Conservation (phyloP, 1,284 basidiomycete genomes). For the Irpex lacteus region DNA sequence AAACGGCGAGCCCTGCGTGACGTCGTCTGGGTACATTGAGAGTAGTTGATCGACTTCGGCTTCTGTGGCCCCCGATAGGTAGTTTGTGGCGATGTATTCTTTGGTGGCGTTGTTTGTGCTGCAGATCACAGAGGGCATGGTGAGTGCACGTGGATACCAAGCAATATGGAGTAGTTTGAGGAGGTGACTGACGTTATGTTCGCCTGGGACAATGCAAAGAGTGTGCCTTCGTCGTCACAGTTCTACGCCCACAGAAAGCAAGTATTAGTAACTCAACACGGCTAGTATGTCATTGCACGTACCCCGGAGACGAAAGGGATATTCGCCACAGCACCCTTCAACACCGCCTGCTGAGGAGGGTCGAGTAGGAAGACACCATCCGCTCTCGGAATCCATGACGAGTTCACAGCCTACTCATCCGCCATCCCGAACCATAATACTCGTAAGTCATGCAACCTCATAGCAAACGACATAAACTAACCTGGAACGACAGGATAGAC, state of each 20-base stretch:
- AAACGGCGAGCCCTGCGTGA: slow-evolving; percentile 49
- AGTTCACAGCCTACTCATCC: slow-evolving; percentile 19
- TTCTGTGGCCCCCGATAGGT: slow-evolving; percentile 29
- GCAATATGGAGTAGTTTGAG: slow-evolving; percentile 20
- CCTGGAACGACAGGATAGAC: background rate
- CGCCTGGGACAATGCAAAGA: slow-evolving; percentile 41
- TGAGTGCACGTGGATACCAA: too few relatives aligned
- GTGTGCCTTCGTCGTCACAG: slow-evolving; percentile 52
- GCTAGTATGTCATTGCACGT: background rate
- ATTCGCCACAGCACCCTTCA: slow-evolving; percentile 26
- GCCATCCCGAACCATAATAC: too few relatives aligned
- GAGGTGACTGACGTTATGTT: background rate
- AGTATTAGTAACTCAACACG: background rate
- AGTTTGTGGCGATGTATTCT: slow-evolving; percentile 29
- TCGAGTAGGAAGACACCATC: slow-evolving; percentile 37
- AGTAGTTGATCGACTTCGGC: slow-evolving; percentile 33
- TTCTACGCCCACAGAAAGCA: slow-evolving; percentile 18
- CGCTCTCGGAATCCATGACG: slow-evolving; percentile 36
- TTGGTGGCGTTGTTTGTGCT: slow-evolving; percentile 41
- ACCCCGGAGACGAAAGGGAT: slow-evolving; percentile 31
- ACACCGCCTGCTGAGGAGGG: slow-evolving; percentile 25
- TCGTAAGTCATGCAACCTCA: background rate
- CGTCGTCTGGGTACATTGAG: slow-evolving; percentile 40
- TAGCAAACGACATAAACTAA: background rate
- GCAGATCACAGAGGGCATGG: background rate